Conservation (phyloP, 176 grass and related monocot species). For the Rhynchospora breviuscula region DNA sequence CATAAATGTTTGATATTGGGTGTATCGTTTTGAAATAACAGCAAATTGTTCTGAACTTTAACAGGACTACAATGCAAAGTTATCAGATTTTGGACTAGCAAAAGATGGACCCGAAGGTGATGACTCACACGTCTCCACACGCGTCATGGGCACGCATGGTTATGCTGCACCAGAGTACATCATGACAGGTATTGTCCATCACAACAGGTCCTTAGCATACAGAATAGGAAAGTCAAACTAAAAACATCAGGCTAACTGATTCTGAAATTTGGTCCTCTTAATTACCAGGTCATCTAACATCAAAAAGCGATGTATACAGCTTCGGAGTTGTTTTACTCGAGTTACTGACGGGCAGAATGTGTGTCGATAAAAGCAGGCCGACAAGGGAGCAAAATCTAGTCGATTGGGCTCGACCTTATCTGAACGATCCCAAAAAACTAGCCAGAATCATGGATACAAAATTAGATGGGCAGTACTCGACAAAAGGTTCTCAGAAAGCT, state of each 20-base stretch:
- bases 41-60: neutral
- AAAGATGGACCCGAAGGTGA: constrained; percentile 86
- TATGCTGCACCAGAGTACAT: constrained; percentile 97
- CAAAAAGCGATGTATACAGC: constrained; percentile 86
- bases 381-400: constrained; percentile 79
- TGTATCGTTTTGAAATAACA: neutral
- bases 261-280: neutral
- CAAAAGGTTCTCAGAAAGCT: constrained; percentile 51
- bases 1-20: neutral
- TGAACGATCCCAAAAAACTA: constrained; percentile 55
- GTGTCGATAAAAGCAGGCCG: constrained; percentile 68
- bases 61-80: constrained; percentile 75
- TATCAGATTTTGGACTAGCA: constrained; percentile 88
- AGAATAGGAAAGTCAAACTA: neutral
- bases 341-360: constrained; percentile 52
- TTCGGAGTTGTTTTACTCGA: constrained; percentile 81
- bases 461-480: constrained; percentile 69
- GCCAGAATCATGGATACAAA: constrained; percentile 59
- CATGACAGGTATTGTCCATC: constrained; percentile 46
- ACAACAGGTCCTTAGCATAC: neutral
- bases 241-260: neutral
- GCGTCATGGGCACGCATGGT: constrained; percentile 84
- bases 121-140: constrained; percentile 81
- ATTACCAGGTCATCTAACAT: constrained; percentile 54
- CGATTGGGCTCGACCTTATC: constrained; percentile 52